phyloP scores from a whole-genome alignment of 169 alveolate genomes.

The Plasmodium gaboni region DNA sequence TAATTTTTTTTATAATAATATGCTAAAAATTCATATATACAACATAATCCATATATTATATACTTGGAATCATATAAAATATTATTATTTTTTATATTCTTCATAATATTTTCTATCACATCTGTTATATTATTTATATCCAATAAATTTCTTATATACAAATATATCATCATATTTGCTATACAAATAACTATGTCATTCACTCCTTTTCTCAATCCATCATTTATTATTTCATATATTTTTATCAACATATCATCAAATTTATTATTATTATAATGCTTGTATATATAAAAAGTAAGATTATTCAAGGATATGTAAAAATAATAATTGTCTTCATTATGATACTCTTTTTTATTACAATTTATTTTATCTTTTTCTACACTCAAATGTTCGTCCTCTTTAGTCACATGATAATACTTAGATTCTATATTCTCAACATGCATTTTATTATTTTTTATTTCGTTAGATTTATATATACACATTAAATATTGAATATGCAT shows the following conservation, averaged over 20 bases:
- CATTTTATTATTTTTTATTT: background rate
- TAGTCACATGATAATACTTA: too few species aligned
- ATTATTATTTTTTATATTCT: conserved; percentile 3
- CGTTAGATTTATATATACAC: background rate
- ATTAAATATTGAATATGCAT: conserved; percentile 14
- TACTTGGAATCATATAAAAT: conserved; percentile 50
- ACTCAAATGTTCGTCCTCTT: too few species aligned
- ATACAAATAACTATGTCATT: conserved; percentile 18
- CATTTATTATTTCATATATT: conserved; percentile 19
- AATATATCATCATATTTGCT: conserved; percentile 58
- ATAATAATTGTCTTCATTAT: conserved; percentile 24
- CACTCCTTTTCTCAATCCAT: conserved; percentile 4
- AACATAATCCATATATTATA: conserved; percentile 53
- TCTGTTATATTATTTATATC: conserved; percentile 25
- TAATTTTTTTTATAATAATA: conserved; percentile 46
- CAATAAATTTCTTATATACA: conserved; percentile 61
- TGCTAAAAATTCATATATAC: conserved; percentile 36
- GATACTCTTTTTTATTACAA: background rate
- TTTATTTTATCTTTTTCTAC: too few species aligned
- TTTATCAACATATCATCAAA: conserved; percentile 33
- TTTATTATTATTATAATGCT: conserved; percentile 44
- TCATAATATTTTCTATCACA: conserved; percentile 14
- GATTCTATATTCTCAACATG: too few species aligned
- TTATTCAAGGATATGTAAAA: conserved; percentile 60
- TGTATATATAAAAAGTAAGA: conserved; percentile 51